Conservation (phyloP, 257 asterid genomes). For the Solanum dulcamara region DNA sequence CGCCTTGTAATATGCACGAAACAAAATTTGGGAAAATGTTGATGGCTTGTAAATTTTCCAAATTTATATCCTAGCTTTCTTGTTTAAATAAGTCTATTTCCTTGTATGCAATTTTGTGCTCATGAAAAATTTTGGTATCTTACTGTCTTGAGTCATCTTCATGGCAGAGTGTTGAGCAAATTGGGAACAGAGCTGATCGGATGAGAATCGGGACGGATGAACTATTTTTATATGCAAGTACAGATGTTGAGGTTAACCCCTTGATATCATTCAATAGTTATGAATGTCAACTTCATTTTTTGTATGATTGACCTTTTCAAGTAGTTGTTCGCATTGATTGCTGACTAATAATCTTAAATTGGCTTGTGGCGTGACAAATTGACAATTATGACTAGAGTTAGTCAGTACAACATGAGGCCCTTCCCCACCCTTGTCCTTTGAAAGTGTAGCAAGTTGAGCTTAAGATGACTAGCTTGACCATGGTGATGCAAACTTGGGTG, state of each 20-base stretch:
- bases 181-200: constrained; percentile 88
- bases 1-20: not conserved
- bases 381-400: not conserved
- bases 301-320: not conserved
- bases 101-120: not conserved
- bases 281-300: not conserved
- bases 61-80: not conserved
- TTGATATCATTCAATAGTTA: not conserved
- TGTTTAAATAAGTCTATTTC: not conserved
- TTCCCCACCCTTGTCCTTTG: not conserved
- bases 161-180: constrained; percentile 89
- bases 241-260: constrained; percentile 71
- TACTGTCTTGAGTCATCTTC: constrained; percentile 2
- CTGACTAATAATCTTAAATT: not conserved
- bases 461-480: not conserved
- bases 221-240: constrained; percentile 69
- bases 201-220: constrained; percentile 49
- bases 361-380: not conserved
- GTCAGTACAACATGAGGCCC: not conserved
- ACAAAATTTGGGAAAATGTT: not conserved
- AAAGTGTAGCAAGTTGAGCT: not conserved
- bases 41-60: not conserved
- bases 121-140: not conserved
- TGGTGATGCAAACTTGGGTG: not conserved
- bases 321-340: not conserved